Evolutionary conservation across 2,329 filamentous ascomycete species (phyloP), one percentile per base, ranked within the genome.

Genomic region (Didymella sp.): DNA sequence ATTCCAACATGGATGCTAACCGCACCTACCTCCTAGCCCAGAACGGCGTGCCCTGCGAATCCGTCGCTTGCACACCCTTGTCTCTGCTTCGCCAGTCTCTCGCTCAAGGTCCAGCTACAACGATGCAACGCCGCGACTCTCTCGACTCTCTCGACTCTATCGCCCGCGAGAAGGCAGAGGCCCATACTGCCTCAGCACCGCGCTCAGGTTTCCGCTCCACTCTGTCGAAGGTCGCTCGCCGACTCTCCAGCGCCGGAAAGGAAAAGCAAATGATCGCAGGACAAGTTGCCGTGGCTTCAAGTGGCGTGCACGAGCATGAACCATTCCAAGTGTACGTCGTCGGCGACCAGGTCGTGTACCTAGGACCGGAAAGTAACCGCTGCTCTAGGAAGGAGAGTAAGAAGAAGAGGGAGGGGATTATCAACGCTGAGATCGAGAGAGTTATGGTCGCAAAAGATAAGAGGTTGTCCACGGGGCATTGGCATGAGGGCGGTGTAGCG

Each of bases 151-250:
- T 47, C 7, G 42, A 56, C 33, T 45, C 40, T 6, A 35, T 56
- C 35, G 46, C 24, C 17, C 13, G 9, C 15, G 21, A 51, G 28
- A 57, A 48, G 41, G 21, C n/a, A 33, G 48, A 57, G 22, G 44
- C 38, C 9, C 15, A 19, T 21, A 13, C 15, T 8, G 11, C 13
- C 4, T 19, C 22, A 19, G 2, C 24, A 11, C 25, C 22, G 4
- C 42, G 30, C 17, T 40, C 33, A 3, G 25, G 25, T 4, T 1
- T 46, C 17, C 24, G 33, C 6, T 40, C 31, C 12, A 17, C 21
- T 4, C 7, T 45, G 9, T 11, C 0, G 13, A 41, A 21, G 11
- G 50, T 31, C 2, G 19, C 42, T 2, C 27, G 31, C 7, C 12
- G 12, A 17, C 4, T 52, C 4, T n/a, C 17, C 13, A 22, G 47